Base-by-base conservation (phyloP, 305 asterid species). In the Fraxinus xanthoxyloides region DNA sequence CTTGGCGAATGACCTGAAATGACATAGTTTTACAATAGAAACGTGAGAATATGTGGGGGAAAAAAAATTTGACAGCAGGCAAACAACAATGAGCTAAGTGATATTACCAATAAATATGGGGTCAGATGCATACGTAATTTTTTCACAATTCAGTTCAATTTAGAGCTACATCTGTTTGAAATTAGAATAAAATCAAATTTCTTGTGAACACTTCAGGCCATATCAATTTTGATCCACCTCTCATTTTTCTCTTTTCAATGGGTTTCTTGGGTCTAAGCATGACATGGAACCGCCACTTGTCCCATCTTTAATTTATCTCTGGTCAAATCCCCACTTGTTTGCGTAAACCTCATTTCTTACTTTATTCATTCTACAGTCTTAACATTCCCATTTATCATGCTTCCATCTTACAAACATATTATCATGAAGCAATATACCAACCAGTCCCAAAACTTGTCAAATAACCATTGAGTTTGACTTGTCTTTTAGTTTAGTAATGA, bases 1-100 rank as follows among this genome's bases (percentile, higher is more conserved):
- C 97, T 90, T 97, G 98, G 78, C 86, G 87, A 89, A 97, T 90
- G 81, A 87, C 90, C 99, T 96, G 89, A 79, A 93, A 78, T n/a
- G 78, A 69, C 72, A 13, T 54, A 46, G 72, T n/a, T 69, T 51
- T 21, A 59, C 23, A 36, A 13, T 24, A 80, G 69, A 80, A 15
- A 72, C 23, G n/a, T 72, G 70, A 72, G 23, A 43, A 67, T 7
- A 28, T 19, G 51, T 8, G 15, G 46, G n/a, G 10, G 3, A 43
- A 43, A 43, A 46, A 46, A 23, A 23, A 67, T 7, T 26, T 19
- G 43, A 17, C 38, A 48, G 38, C 36, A 61, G 15, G 43, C 46
- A 32, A 31, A 32, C 43, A 65, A 65, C 34, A 31, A 15, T 5
- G 12, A 32, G 76, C 24, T 19, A 21, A 7, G 21, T 59, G 56